Evolutionary conservation across 352 stramenopile genomes (phyloP), one percentile per base, ranked within the genome.

Genomic region (Globisporangium alternatum): DNA sequence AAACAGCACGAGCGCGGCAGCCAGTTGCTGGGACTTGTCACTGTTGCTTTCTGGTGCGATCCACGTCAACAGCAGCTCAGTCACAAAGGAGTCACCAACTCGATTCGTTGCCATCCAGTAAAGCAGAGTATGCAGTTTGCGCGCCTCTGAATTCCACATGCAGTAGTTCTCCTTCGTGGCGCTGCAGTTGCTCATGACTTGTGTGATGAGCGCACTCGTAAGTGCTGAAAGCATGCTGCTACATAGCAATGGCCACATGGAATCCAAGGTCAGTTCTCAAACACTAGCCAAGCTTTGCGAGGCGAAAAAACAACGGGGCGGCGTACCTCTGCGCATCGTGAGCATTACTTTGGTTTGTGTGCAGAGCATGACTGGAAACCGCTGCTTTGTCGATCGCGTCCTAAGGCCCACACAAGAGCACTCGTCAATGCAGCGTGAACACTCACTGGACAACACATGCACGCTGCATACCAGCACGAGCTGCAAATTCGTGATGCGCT

Each of bases 1-100:
- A 56, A 90, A 89, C 19, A 88, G 44, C 21, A 79, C 73, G 19
- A 91, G 75, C 60, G 75, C 81, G 22, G 71, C 72, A n/a, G 76
- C 58, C 45, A 93, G 28, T 64, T 90, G 81, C 17, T 72, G 73
- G 22, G 72, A 65, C 56, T 91, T 93, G 44, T 75, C 71, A 0
- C 1, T 37, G 28, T 12, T 51, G 12, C 39, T 39, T 9, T 52
- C 13, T 10, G 66, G 52, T 2, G 70, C 37, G 22, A 86, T 53
- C 67, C 71, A 75, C 43, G 70, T 57, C 10, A 89, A 22, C 10
- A 87, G 47, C 6, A 87, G 56, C 15, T 71, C 56, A 0, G 71
- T 52, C n/a, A 90, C 64, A 33, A 71, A 62, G 13, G 21, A 52
- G 25, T 48, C 43, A 5, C 21, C 17, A 19, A 21, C 28, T 62